Conservation (phyloP, 306 rosid genomes). For the Gastrolobium bilobum region DNA sequence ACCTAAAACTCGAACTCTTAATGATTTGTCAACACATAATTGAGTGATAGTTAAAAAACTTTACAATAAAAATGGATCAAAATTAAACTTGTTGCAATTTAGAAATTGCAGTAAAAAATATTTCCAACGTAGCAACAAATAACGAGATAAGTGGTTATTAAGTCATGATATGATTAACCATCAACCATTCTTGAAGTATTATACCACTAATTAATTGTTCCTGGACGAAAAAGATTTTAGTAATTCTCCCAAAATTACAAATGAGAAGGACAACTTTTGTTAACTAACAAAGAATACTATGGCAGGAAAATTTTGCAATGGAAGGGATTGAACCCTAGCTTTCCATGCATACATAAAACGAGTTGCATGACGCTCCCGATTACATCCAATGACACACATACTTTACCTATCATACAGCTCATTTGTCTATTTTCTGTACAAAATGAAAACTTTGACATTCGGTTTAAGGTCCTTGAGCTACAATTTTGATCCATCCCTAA, state of each 20-base stretch:
- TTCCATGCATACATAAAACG: neutral
- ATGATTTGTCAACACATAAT: neutral
- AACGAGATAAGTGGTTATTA: neutral
- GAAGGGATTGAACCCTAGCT: constrained; percentile 28
- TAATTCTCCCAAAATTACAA: neutral
- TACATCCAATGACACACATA: constrained; percentile 21
- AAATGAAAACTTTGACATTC: neutral
- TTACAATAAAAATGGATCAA: neutral
- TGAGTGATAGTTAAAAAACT: neutral
- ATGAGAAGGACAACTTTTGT: neutral
- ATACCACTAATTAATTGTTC: neutral
- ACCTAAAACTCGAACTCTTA: neutral
- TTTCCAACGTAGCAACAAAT: neutral
- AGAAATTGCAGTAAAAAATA: neutral
- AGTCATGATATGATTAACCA: neutral
- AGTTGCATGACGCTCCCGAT: constrained; percentile 2
- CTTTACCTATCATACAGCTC: neutral
- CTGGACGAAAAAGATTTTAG: constrained; percentile 1
- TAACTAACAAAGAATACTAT: constrained; percentile 32
- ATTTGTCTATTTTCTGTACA: neutral
- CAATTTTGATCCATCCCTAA: neutral
- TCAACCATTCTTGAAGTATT: constrained; percentile 16
- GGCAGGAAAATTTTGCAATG: neutral
- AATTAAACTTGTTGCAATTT: neutral
- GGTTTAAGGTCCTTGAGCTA: constrained; percentile 3